These are phyloP conservation scores for Ceratobasidium sp. DNA, from an alignment of 1,284 basidiomycete genomes.

Conservation along the genomic window DNA sequence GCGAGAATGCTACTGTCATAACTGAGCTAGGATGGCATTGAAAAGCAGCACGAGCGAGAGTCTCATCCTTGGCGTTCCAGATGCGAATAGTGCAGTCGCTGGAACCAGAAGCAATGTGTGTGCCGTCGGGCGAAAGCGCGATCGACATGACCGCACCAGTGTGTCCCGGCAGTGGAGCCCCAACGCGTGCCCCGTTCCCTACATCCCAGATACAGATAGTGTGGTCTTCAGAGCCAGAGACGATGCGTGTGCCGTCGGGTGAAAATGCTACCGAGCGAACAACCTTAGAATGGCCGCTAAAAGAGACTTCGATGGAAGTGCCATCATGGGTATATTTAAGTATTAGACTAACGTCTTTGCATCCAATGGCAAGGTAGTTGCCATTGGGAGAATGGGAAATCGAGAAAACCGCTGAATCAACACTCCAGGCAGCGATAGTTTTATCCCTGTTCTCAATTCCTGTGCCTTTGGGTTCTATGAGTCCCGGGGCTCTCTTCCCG, in stretches of 20 bases:
- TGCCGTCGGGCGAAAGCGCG: too few species aligned
- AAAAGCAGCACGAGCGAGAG: neutral
- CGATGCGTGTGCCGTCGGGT: constrained; percentile 13
- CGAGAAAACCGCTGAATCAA: too few species aligned
- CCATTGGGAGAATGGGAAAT: too few species aligned
- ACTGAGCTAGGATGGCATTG: neutral
- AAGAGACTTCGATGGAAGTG: too few species aligned
- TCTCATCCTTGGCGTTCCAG: neutral
- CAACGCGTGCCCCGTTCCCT: neutral
- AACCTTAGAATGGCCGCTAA: too few species aligned
- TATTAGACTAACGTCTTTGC: too few species aligned
- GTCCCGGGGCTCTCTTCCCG: too few species aligned
- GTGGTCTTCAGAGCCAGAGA: constrained; percentile 17
- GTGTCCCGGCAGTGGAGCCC: neutral
- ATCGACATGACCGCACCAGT: constrained; percentile 5
- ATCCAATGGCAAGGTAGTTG: too few species aligned
- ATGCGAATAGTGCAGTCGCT: constrained; percentile 18
- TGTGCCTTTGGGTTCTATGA: too few species aligned
- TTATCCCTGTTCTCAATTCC: too few species aligned
- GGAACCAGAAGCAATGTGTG: neutral
- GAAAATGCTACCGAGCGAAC: constrained; percentile 20
- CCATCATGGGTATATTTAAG: too few species aligned
- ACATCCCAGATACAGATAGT: constrained; percentile 12
- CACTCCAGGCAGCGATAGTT: too few species aligned
- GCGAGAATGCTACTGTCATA: constrained; percentile 22